A percentile compares a stretch with the other conserved stretches of the same genome.
Evolutionary conservation across 2,329 filamentous ascomycete species (phyloP).

Genomic region (Aspergillus terreus): DNA sequence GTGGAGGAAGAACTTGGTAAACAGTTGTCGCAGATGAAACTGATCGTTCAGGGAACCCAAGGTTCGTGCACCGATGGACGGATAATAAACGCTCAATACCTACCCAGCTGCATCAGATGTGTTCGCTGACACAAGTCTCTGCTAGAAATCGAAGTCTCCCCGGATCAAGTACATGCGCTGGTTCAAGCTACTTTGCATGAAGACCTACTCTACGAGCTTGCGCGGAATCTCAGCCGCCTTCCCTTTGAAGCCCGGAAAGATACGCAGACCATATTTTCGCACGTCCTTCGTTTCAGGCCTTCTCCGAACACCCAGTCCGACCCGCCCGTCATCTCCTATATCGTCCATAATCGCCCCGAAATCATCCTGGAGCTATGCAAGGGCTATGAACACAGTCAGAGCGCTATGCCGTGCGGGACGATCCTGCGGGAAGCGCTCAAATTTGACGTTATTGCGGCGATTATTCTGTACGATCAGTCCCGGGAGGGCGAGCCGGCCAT

Average conservation of each 20-base stretch:
- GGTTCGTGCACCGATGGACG: conserved; percentile 48
- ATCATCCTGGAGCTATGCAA: conserved; percentile 84
- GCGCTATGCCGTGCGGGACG: conserved; percentile 84
- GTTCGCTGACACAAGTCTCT: conserved; percentile 10
- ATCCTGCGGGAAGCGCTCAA: conserved; percentile 87
- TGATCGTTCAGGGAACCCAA: conserved; percentile 87
- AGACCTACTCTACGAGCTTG: conserved; percentile 80
- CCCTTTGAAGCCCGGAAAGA: conserved; percentile 97
- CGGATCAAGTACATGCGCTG: conserved; percentile 83
- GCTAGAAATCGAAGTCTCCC: conserved; percentile 77
- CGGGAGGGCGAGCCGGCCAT: conserved; percentile 69
- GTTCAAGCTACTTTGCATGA: conserved; percentile 82
- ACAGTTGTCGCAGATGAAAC: conserved; percentile 85
- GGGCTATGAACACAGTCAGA: conserved; percentile 85
- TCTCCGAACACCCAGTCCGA: conserved; percentile 64
- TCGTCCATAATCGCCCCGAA: conserved; percentile 80
- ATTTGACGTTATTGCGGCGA: conserved; percentile 82
- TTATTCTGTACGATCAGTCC: conserved; percentile 90
- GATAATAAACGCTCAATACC: too few relatives aligned
- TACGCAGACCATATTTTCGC: conserved; percentile 91
- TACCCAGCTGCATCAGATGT: background rate
- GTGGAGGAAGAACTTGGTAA: conserved; percentile 81
- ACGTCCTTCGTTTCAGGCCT: conserved; percentile 85
- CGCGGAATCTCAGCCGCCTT: conserved; percentile 74
- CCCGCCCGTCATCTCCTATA: conserved; percentile 81